Conservation (phyloP, 2,329 filamentous ascomycete species). For the Juglanconis sp. region DNA sequence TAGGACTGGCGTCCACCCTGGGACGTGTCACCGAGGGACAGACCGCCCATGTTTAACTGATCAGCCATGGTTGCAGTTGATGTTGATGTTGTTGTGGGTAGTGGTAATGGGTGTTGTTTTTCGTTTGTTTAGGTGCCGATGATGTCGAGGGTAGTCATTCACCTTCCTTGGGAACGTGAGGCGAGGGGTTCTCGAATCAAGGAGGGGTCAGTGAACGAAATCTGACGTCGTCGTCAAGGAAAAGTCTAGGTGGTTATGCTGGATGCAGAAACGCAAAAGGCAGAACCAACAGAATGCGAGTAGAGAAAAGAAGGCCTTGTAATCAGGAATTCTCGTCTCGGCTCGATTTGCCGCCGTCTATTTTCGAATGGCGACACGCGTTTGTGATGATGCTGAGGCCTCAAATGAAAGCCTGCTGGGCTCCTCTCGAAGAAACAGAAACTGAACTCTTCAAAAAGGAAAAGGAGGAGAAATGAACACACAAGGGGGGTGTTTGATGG, state of each 20-base stretch:
- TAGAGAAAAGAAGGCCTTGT: slow-evolving; percentile 13
- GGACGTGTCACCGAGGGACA: slow-evolving; percentile 54
- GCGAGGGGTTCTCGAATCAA: slow-evolving; percentile 6
- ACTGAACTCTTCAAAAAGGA: slow-evolving; percentile 42
- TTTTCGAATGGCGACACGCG: slow-evolving; percentile 14
- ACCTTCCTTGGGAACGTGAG: slow-evolving; percentile 12
- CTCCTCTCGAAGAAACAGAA: slow-evolving; percentile 40
- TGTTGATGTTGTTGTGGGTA: slow-evolving; percentile 3
- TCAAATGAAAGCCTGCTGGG: slow-evolving; percentile 28
- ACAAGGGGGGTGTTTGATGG: slow-evolving; percentile 25
- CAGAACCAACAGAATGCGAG: slow-evolving; percentile 8
- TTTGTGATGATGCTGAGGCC: slow-evolving; percentile 10
- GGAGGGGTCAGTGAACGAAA: slow-evolving; percentile 6
- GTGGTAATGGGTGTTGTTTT: neutral
- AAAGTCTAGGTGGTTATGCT: slow-evolving; percentile 11
- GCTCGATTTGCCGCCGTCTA: slow-evolving; percentile 11
- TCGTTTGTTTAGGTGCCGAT: slow-evolving; percentile 14
- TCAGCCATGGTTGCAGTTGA: slow-evolving; percentile 65
- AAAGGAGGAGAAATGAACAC: slow-evolving; percentile 36
- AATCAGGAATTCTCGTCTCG: slow-evolving; percentile 15
- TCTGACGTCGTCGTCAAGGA: slow-evolving; percentile 6
- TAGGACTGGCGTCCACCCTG: slow-evolving; percentile 55
- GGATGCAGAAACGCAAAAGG: slow-evolving; percentile 13
- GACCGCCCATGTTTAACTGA: slow-evolving; percentile 77
- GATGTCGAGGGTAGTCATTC: slow-evolving; percentile 13